A percentile compares a stretch with the other conserved stretches of the same genome.
Evolutionary conservation across 2,329 filamentous ascomycete species (phyloP).

Genomic region (Botrytis aclada): DNA sequence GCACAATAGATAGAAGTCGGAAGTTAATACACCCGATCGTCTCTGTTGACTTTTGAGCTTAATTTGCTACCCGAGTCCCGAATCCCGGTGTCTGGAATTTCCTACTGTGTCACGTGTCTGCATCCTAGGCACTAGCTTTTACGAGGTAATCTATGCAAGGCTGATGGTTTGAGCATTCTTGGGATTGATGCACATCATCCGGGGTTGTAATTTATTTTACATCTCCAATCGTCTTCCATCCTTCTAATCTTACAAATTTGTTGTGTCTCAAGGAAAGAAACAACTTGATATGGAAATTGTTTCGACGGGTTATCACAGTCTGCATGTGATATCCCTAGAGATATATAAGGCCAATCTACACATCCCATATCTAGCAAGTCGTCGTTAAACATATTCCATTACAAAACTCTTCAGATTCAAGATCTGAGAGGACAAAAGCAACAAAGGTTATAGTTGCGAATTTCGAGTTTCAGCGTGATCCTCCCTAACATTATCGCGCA

Average conservation of each 20-base stretch:
- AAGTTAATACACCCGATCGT: neutral
- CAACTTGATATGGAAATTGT: neutral
- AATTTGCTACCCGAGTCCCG: neutral
- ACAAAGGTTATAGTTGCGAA: neutral
- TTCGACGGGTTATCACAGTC: neutral
- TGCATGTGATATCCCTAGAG: neutral
- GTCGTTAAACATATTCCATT: neutral
- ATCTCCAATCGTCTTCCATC: neutral
- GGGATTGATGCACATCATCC: neutral
- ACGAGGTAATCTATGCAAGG: neutral
- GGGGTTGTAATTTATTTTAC: neutral
- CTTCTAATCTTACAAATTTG: neutral
- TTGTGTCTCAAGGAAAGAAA: neutral
- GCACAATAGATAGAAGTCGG: neutral
- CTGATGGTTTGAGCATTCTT: neutral
- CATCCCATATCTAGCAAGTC: neutral
- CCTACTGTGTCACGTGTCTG: neutral
- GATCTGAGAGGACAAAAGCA: neutral
- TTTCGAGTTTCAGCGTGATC: neutral
- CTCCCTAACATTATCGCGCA: neutral
- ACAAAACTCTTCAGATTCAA: neutral
- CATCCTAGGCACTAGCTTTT: neutral
- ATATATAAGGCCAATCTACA: neutral
- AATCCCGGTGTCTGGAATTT: neutral
- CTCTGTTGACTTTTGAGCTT: neutral